Evolutionary conservation across 2,329 filamentous ascomycete genomes (phyloP), one percentile per base, ranked within the genome.

Genomic region (Diaporthe velutina): DNA sequence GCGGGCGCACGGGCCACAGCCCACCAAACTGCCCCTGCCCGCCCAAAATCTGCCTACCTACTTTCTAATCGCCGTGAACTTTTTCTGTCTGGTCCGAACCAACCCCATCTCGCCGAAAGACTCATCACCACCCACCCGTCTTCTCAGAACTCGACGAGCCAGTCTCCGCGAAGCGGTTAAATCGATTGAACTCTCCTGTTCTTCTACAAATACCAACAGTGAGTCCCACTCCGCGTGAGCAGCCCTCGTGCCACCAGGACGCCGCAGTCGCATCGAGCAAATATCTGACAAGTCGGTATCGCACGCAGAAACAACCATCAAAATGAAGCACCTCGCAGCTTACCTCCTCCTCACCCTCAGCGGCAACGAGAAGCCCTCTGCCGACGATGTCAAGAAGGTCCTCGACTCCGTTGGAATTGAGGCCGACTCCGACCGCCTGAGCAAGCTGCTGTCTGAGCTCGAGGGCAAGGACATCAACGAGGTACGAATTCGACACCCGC

Each of bases 141-240:
- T 57, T 81, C 83, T 82, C 83, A 91, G 94, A 93, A 98, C 95
- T 95, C 91, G 95, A 97, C 95, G 95, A 93, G 91, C 97, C 96
- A 98, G 96, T 98, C 96, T 98, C 96, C 96, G 96, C 94, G 91
- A 93, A 86, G 94, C 95, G 96, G 96, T 98, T 98, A 98, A 98
- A 98, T 93, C 92, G 96, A 98, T 98, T 98, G 96, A 95, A 89
- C 90, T 93, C 94, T 96, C 94, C 90, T 93, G 94, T 96, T 95
- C 92, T 86, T 80, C 72, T 73, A 52, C 67, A 73, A 35, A 42
- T 68, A 68, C 42, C 71, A 75, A 45, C 30, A 58, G 75, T 76
- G 70, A 75, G 75, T 75, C 33, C 28, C 52, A 19, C 22, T 81
- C 77, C 75, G 77, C 77, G 75, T 22, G 28, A 42, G 33, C 13